Evolutionary conservation across 768 basidiomycete species (phyloP), one percentile per base, ranked within the genome.

Genomic region (Scleroderma citrinum): DNA sequence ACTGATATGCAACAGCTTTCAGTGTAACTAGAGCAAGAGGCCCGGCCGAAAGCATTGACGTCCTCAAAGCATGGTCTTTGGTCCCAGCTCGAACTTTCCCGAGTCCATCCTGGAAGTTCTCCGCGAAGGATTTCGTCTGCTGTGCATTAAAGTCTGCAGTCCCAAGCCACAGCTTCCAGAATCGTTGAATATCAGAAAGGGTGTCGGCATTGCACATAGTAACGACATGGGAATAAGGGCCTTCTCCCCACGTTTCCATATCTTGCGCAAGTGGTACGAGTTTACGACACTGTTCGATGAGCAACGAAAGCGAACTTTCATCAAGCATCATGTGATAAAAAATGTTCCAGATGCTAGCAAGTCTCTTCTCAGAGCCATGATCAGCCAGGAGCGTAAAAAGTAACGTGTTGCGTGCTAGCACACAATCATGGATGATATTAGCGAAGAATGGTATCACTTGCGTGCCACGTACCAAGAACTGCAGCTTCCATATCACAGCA

Each of bases 401-500:
- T 11, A 63, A 26, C 7, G 59, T 55, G 16, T 65, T 67, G 45
- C 63, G 65, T 24, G 65, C 63, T 65, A 6, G n/a, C n/a, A n/a
- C n/a, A n/a, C n/a, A 20, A 29, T 6, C 16, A 23, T 4, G 26
- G 8, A 29, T 29, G 8, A 29, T 29, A 8, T 29, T 29, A 29
- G 8, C 8, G 26, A 29, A 29, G 8, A 29, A 8, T 8, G 26
- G 26, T 8, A 29, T 29, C 30, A 43, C 16, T 7, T 7, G 7
- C 36, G 17, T 8, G 20, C 21, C 8, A 20, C 60, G 36, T 47
- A 67, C 63, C 65, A 0, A 65, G 55, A 4, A 65, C 65, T 21
- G 65, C 63, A 24, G 53, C 38, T 39, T 65, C 65, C 3, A 61
- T 17, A 20, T 67, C 63, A 30, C 65, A 65, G 26, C 63, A 65